A percentile compares a stretch with the other conserved stretches of the same genome.
Conservation (phyloP, 163 green algal species). For the Chloroidium sp. region DNA sequence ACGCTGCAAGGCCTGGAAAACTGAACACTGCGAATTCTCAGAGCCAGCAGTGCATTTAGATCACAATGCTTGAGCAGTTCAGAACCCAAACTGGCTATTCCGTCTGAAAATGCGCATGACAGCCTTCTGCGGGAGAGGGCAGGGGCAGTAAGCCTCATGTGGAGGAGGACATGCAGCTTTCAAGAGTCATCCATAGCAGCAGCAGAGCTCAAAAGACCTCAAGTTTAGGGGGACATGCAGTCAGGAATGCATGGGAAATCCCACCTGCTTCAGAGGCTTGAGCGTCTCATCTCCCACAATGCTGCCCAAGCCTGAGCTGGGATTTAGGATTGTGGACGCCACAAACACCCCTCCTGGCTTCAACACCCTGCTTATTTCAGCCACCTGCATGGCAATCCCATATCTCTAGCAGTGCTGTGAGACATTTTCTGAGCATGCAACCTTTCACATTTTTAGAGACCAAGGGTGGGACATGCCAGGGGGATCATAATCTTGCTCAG, state of each 20-base stretch:
- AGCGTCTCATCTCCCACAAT: constrained; percentile 64
- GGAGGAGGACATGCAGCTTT: neutral
- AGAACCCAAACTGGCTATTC: neutral
- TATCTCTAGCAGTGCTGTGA: neutral
- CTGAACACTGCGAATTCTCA: no score
- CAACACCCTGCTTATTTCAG: constrained; percentile 86
- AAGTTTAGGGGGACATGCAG: neutral
- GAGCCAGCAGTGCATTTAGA: no score
- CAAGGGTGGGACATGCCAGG: no score
- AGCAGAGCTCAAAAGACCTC: constrained; percentile 2
- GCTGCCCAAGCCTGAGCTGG: constrained; percentile 59
- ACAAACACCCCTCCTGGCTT: constrained; percentile 91
- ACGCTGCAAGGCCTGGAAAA: no score
- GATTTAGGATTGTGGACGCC: constrained; percentile 80
- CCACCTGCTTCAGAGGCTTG: constrained; percentile 54
- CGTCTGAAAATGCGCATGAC: no score
- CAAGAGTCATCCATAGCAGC: neutral
- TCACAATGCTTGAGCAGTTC: no score
- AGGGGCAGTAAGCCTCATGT: neutral
- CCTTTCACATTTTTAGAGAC: no score
- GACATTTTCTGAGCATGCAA: neutral
- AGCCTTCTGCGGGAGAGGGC: neutral
- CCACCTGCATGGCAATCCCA: constrained; percentile 33
- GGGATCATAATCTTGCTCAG: no score
- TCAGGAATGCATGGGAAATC: neutral